Conservation (phyloP, 2,329 filamentous ascomycete species). For the Bipolaris bicolor region DNA sequence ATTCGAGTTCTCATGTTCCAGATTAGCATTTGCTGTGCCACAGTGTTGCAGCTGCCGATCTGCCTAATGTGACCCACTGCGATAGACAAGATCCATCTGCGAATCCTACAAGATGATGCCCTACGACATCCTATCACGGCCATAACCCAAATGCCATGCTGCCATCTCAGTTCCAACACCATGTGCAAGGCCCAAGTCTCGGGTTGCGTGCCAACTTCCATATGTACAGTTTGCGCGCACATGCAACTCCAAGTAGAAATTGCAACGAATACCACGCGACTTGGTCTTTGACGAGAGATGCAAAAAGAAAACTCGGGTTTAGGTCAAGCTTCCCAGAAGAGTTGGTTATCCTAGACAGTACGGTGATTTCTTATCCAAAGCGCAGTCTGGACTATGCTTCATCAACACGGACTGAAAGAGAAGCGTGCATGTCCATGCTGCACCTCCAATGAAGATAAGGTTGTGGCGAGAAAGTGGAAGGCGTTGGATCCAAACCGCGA, state of each 20-base stretch:
- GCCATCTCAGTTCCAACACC: neutral
- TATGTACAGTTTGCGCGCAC: neutral
- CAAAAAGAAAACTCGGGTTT: too few relatives aligned
- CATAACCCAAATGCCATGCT: neutral
- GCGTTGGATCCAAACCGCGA: neutral
- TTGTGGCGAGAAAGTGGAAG: neutral
- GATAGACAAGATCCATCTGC: neutral
- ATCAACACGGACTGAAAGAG: neutral
- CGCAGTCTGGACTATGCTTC: neutral
- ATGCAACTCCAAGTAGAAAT: neutral
- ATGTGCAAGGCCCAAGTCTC: neutral
- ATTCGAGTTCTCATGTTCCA: neutral
- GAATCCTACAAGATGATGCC: neutral
- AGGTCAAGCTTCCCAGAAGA: neutral
- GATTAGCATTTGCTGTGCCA: neutral
- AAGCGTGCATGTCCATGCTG: neutral
- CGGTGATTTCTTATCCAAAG: neutral
- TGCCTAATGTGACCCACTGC: neutral
- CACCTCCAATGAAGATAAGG: neutral
- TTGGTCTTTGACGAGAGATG: neutral
- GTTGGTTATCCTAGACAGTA: neutral
- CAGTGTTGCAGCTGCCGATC: neutral
- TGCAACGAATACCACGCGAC: neutral
- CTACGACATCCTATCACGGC: too few relatives aligned
- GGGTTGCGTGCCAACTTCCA: neutral